A percentile compares a stretch with the other conserved stretches of the same genome.
phyloP scores from a whole-genome alignment of 495 filamentous ascomycete genomes.

The Penicilliopsis zonata region DNA sequence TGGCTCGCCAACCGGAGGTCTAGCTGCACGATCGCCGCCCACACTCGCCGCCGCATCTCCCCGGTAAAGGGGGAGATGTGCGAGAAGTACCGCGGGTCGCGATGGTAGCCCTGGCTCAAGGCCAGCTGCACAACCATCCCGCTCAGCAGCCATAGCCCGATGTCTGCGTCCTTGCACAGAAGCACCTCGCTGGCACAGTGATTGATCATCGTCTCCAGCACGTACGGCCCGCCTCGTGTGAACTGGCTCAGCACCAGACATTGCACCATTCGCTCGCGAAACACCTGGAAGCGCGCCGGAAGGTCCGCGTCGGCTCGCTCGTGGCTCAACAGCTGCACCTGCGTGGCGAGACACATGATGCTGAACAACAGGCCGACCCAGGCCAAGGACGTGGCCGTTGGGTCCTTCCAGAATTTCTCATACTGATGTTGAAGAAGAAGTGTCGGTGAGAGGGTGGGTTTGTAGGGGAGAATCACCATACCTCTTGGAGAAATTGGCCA shows the following conservation, averaged over 20 bases:
- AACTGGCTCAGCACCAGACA: slow-evolving; percentile 29
- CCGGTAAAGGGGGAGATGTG: slow-evolving; percentile 37
- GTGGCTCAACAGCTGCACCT: slow-evolving; percentile 1
- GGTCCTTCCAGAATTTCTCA: slow-evolving; percentile 11
- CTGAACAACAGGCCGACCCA: slow-evolving; percentile 17
- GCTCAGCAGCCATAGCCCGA: slow-evolving; percentile 28
- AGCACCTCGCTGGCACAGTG: slow-evolving; percentile 27
- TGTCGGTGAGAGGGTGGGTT: neutral
- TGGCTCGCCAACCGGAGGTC: slow-evolving; percentile 34
- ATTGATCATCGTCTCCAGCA: slow-evolving; percentile 29
- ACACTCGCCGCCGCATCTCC: slow-evolving; percentile 44
- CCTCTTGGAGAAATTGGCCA: slow-evolving; percentile 3
- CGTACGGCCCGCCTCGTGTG: slow-evolving; percentile 25
- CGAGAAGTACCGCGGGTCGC: slow-evolving; percentile 30
- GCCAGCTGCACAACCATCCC: slow-evolving; percentile 24
- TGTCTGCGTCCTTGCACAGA: slow-evolving; percentile 20
- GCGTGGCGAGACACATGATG: slow-evolving; percentile 11
- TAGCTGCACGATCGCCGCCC: slow-evolving; percentile 36
- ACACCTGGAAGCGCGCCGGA: slow-evolving; percentile 5
- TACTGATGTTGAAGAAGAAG: slow-evolving; percentile 5
- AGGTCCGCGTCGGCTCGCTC: slow-evolving; percentile 3
- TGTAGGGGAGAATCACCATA: neutral
- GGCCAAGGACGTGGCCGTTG: slow-evolving; percentile 5
- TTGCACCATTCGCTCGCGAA: slow-evolving; percentile 22
- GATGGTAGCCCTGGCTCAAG: slow-evolving; percentile 36